Conservation (phyloP, 2,329 filamentous ascomycete genomes). For the Neodidymelliopsis sp. region DNA sequence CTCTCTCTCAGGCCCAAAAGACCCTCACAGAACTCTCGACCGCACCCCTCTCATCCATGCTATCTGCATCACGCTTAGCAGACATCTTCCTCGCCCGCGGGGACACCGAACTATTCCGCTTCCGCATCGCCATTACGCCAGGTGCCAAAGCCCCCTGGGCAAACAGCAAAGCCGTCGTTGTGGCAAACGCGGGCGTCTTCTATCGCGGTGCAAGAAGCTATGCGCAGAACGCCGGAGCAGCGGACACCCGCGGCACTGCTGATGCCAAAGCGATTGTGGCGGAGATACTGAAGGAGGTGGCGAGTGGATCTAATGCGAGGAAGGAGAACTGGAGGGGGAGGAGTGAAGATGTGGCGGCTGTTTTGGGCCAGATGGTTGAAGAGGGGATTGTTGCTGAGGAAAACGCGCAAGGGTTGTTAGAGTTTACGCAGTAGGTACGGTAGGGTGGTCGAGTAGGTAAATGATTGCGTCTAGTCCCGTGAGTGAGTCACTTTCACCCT, state of each 20-base stretch:
- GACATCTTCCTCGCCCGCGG: constrained; percentile 44
- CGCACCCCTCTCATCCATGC: constrained; percentile 20
- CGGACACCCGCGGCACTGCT: constrained; percentile 54
- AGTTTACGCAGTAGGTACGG: constrained; percentile 9
- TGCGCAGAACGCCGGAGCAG: constrained; percentile 37
- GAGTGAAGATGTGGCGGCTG: constrained; percentile 51
- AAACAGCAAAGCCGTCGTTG: constrained; percentile 43
- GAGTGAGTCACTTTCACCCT: neutral
- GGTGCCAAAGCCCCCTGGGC: constrained; percentile 40
- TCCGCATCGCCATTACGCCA: constrained; percentile 35
- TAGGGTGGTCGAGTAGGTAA: no score
- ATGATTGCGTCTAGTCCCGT: no score
- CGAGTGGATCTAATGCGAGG: constrained; percentile 44
- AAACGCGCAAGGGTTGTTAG: constrained; percentile 32
- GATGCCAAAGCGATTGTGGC: constrained; percentile 59
- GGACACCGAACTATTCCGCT: constrained; percentile 45
- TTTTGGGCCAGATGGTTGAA: constrained; percentile 61
- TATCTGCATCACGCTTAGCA: constrained; percentile 38
- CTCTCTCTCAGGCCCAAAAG: constrained; percentile 41
- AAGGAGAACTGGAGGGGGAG: constrained; percentile 51
- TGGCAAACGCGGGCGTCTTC: constrained; percentile 50
- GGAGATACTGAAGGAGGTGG: constrained; percentile 54
- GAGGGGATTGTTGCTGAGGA: constrained; percentile 56
- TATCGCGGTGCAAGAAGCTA: constrained; percentile 45
- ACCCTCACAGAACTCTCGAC: constrained; percentile 37